These are phyloP conservation scores for Ustilaginoidea virens DNA, from an alignment of 2,329 filamentous ascomycete species.

Conservation along the genomic window DNA sequence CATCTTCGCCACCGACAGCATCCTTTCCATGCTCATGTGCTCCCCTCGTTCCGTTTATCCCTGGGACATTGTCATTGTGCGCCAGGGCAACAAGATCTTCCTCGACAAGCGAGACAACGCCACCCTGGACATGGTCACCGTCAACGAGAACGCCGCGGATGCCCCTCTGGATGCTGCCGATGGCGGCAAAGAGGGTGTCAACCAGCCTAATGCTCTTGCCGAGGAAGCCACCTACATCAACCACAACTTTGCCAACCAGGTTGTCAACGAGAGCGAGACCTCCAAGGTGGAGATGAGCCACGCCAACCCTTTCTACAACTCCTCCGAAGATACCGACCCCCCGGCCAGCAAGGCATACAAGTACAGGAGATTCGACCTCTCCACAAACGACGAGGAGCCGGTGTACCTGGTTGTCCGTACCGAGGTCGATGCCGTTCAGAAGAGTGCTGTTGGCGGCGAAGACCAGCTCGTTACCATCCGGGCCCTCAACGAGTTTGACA, in stretches of 20 bases:
- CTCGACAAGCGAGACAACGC: slow-evolving; percentile 96
- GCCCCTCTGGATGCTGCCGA: slow-evolving; percentile 84
- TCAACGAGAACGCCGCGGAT: slow-evolving; percentile 97
- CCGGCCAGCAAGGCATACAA: slow-evolving; percentile 95
- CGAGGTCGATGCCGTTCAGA: slow-evolving; percentile 88
- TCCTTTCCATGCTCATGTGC: slow-evolving; percentile 99
- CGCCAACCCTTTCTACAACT: slow-evolving; percentile 95
- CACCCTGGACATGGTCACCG: slow-evolving; percentile 89
- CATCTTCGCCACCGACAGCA: slow-evolving; percentile 93
- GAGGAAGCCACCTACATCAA: slow-evolving; percentile 99
- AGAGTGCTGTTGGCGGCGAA: slow-evolving; percentile 83
- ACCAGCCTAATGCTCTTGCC: slow-evolving; percentile 83
- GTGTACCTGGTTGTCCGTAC: slow-evolving; percentile 87
- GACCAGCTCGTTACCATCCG: slow-evolving; percentile 88
- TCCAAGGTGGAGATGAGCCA: slow-evolving; percentile 72
- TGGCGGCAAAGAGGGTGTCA: slow-evolving; percentile 85
- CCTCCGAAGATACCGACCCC: slow-evolving; percentile 81
- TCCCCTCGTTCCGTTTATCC: slow-evolving; percentile 91
- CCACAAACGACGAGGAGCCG: slow-evolving; percentile 85
- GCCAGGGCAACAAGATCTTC: slow-evolving; percentile 93
- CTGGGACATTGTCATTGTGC: slow-evolving; percentile 91
- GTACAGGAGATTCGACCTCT: slow-evolving; percentile 93
- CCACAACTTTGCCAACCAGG: slow-evolving; percentile 97
- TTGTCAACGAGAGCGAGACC: slow-evolving; percentile 66
- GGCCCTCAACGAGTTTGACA: slow-evolving; percentile 97